Evolutionary conservation across 805 yeast genomes (phyloP).

Genomic region (Peterozyma xylosa): DNA sequence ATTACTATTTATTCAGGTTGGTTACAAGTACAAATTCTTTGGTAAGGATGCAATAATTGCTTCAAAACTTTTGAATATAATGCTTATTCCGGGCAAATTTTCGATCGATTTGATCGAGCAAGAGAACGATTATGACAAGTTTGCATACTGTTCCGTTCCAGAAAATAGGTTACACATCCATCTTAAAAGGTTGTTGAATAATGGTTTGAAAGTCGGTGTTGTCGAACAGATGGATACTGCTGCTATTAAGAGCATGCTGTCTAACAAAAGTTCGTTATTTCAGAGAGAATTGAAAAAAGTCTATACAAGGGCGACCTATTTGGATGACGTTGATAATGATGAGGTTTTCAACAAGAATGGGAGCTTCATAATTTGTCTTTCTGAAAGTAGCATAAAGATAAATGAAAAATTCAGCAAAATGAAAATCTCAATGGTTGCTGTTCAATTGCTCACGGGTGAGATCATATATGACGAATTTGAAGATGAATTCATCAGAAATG

Average conservation of each 20-base stretch:
- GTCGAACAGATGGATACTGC: slow-evolving; percentile 82
- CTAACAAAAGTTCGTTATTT: slow-evolving; percentile 53
- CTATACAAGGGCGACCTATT: slow-evolving; percentile 78
- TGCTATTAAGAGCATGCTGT: slow-evolving; percentile 51
- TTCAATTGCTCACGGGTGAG: slow-evolving; percentile 70
- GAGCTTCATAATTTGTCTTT: slow-evolving; percentile 39
- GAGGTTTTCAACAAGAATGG: slow-evolving; percentile 21
- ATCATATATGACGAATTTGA: slow-evolving; percentile 62
- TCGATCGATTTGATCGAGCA: slow-evolving; percentile 43
- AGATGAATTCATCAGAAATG: slow-evolving; percentile 50
- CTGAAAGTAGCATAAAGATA: slow-evolving; percentile 16
- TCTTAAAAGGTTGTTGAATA: slow-evolving; percentile 60
- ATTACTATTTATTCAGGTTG: slow-evolving; percentile 76
- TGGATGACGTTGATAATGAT: slow-evolving; percentile 37
- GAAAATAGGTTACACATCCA: slow-evolving; percentile 68
- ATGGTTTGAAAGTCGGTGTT: slow-evolving; percentile 78
- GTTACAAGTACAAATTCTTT: slow-evolving; percentile 83
- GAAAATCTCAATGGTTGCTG: slow-evolving; percentile 45
- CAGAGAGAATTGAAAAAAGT: slow-evolving; percentile 61
- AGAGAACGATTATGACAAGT: slow-evolving; percentile 34
- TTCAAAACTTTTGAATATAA: slow-evolving; percentile 57
- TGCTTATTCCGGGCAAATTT: slow-evolving; percentile 64
- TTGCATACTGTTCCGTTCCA: slow-evolving; percentile 86
- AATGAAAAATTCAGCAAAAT: neutral
- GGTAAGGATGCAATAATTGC: slow-evolving; percentile 79